Percentiles rank a stretch among this genome's conserved stretches.
phyloP scores from a whole-genome alignment of 2,329 filamentous ascomycete genomes.

The Esteya vermicola region DNA sequence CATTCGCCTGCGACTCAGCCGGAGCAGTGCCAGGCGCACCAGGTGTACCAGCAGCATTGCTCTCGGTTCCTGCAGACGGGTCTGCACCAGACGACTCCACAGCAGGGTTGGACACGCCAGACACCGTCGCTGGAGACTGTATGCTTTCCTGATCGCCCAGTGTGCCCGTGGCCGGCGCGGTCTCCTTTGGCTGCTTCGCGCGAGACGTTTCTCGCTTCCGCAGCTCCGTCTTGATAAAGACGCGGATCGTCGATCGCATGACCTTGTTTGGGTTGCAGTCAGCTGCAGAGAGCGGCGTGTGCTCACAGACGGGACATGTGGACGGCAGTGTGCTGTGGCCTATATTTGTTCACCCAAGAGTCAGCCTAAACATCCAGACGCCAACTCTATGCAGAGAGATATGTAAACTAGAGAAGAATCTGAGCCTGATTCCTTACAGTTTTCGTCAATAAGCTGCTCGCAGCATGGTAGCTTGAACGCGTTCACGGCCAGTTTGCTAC shows the following conservation, averaged over 20 bases:
- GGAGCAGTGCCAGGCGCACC: no score
- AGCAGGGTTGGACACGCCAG: conserved; percentile 2
- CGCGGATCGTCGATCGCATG: conserved; percentile 80
- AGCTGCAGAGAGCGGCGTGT: conserved; percentile 72
- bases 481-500: conserved; percentile 80
- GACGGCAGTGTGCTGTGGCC: conserved; percentile 57
- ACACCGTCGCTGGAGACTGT: conserved; percentile 4
- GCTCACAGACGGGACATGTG: conserved; percentile 85
- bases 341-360: no score
- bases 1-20: conserved; percentile 6
- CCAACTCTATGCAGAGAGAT: background rate
- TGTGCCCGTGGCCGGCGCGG: conserved; percentile 20
- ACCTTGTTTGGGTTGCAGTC: conserved; percentile 83
- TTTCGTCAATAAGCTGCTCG: conserved; percentile 85
- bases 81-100: conserved; percentile 6
- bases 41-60: no score
- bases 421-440: conserved; percentile 59
- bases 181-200: conserved; percentile 30
- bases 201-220: conserved; percentile 67
- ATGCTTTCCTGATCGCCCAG: conserved; percentile 21
- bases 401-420: no score
- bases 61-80: no score
- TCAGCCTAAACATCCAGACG: no score
- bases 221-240: conserved; percentile 80
- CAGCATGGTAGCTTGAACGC: conserved; percentile 88